Evolutionary conservation across 306 rosid species (phyloP), one percentile per base, ranked within the genome.

Genomic region (Sphenostylis stenocarpa): DNA sequence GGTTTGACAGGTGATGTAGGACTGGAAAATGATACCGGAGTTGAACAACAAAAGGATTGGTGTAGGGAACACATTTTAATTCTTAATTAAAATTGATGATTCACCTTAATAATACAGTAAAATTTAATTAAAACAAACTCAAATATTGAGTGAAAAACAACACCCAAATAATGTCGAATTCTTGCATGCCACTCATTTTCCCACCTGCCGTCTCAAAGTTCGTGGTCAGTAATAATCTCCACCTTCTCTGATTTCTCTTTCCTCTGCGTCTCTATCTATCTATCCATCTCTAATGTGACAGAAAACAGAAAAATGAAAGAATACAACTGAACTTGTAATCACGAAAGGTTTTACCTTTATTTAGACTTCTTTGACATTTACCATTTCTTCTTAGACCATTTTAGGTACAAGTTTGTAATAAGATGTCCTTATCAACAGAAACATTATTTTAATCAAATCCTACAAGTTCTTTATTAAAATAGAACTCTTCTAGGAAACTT

Each of bases 291-390:
- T 56, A 48, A 65, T 39, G 61, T 19, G 45, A 55, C 41, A 45
- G 8, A 65, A 64, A 80, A 71, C 52, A 31, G 21, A 71, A 67
- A n/a, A 51, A 66, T 39, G 56, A 69, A 7, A 75, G 3, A 62
- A 39, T 63, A 56, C 53, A 12, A 5, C 21, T 36, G 53, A 53
- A 63, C 76, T 36, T 44, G 39, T 21, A 67, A 60, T 60, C 72
- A 73, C 52, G 48, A 33, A 75, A 69, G 26, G 47, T 57, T 75
- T 62, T 65, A 51, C 26, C 31, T 73, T 82, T 85, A 82, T 85
- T 73, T 77, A 76, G 70, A 65, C 41, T 62, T 74, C 58, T 80
- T 53, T 77, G 80, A 79, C 56, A 71, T 60, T 78, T 74, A 60
- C 72, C 79, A 2, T 38, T 36, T 48, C 28, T 2, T 26, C 28